phyloP scores from a whole-genome alignment of 345 rosid species.

The Ricinus communis region DNA sequence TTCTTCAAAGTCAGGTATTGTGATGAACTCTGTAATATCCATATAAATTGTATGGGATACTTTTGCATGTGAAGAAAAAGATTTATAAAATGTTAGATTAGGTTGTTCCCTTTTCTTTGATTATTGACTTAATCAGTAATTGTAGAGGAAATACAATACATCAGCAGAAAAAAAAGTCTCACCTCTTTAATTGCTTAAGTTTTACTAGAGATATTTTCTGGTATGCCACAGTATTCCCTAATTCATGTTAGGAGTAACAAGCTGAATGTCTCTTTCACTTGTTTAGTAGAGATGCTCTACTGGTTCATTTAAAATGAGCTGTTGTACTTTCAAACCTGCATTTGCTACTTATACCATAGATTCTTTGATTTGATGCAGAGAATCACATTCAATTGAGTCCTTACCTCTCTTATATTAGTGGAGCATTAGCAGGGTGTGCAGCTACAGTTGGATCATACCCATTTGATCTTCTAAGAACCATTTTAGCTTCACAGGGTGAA shows the following conservation, averaged over 20 bases:
- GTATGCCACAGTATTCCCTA: too few relatives aligned
- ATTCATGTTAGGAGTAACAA: not conserved
- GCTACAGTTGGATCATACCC: constrained; percentile 99
- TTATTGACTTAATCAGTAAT: not conserved
- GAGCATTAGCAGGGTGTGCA: constrained; percentile 91
- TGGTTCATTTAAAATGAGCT: not conserved
- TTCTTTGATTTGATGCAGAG: constrained; percentile 49
- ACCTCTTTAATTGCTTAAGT: not conserved
- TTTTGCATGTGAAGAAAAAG: not conserved
- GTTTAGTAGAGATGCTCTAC: not conserved
- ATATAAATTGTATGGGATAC: not conserved
- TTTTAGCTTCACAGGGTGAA: constrained; percentile 95
- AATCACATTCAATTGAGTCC: constrained; percentile 84
- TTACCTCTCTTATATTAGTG: constrained; percentile 74
- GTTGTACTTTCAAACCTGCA: not conserved
- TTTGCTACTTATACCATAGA: not conserved
- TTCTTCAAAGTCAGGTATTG: constrained; percentile 78
- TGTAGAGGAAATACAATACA: not conserved
- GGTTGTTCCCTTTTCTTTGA: not conserved
- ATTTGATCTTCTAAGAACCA: constrained; percentile 88
- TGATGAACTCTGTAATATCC: not conserved
- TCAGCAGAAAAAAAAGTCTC: not conserved
- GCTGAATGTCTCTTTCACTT: not conserved
- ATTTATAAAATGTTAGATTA: not conserved
- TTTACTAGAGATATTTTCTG: not conserved